phyloP scores from a whole-genome alignment of 108 stramenopile genomes.

The Mediolabrus comicus region DNA sequence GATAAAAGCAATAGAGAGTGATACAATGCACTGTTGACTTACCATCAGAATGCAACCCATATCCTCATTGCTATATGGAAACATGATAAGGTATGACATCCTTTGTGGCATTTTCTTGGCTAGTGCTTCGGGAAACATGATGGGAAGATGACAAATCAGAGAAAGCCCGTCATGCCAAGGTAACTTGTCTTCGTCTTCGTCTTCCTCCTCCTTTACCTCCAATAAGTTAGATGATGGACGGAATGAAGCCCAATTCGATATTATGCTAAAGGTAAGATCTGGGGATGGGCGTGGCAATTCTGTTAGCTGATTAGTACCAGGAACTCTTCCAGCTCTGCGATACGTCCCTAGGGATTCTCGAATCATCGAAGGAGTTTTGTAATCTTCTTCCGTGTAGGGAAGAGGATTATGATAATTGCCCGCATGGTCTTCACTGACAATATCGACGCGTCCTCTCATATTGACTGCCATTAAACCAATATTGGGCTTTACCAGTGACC shows the following conservation, averaged over 20 bases:
- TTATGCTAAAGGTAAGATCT: conserved; percentile 28
- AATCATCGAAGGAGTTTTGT: conserved; percentile 28
- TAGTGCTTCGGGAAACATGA: conserved; percentile 30
- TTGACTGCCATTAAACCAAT: conserved; percentile 47
- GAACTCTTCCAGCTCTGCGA: conserved; percentile 26
- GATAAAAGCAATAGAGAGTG: too few relatives aligned
- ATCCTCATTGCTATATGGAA: conserved; percentile 35
- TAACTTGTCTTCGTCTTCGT: background rate
- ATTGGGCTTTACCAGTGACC: conserved; percentile 22
- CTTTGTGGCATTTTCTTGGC: conserved; percentile 28
- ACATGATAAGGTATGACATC: conserved; percentile 41
- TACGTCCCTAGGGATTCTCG: conserved; percentile 26
- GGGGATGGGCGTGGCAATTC: conserved; percentile 22
- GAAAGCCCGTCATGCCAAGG: conserved; percentile 4
- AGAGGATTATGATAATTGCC: conserved; percentile 45
- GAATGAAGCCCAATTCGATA: conserved; percentile 47
- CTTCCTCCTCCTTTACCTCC: background rate
- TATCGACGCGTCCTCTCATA: conserved; percentile 25
- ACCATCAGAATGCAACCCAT: conserved; percentile 36
- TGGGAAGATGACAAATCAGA: conserved; percentile 37
- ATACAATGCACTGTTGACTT: too few relatives aligned
- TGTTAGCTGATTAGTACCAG: conserved; percentile 9
- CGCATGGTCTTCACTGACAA: conserved; percentile 23
- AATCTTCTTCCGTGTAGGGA: conserved; percentile 35
- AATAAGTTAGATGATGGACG: background rate